phyloP scores from a whole-genome alignment of 108 stramenopile genomes.

The Cyclotella atomus region DNA sequence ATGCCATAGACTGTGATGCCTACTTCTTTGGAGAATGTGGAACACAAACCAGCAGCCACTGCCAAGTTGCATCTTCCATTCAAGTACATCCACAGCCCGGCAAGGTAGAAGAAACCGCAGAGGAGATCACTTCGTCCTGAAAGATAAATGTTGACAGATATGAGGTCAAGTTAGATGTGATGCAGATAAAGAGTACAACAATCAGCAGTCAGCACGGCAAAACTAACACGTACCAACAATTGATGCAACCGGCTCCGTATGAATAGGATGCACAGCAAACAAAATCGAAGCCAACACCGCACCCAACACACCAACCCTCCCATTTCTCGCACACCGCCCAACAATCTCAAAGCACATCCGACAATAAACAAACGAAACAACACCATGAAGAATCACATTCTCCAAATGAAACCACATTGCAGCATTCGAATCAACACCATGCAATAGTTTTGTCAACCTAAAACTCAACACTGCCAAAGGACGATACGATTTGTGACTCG shows the following conservation, averaged over 20 bases:
- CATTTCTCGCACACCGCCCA: neutral
- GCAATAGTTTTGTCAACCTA: neutral
- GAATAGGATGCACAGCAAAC: constrained; percentile 10
- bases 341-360: constrained; percentile 1
- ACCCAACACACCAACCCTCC: no score
- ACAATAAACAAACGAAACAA: neutral
- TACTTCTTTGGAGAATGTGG: constrained; percentile 6
- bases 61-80: neutral
- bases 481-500: constrained; percentile 3
- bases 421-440: neutral
- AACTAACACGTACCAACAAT: constrained; percentile 10
- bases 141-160: no score
- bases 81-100: neutral
- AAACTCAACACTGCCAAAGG: neutral
- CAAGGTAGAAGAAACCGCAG: constrained; percentile 1
- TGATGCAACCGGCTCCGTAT: constrained; percentile 10
- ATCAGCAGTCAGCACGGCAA: no score
- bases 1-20: constrained; percentile 3
- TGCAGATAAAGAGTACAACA: no score
- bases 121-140: constrained; percentile 16
- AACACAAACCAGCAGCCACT: neutral
- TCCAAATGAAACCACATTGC: constrained; percentile 2
- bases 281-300: constrained; percentile 3
- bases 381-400: constrained; percentile 1
- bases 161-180: no score